Percentiles rank a stretch among this genome's conserved stretches.
Conservation (phyloP, 2,329 filamentous ascomycete genomes). For the Anisogramma anomala region DNA sequence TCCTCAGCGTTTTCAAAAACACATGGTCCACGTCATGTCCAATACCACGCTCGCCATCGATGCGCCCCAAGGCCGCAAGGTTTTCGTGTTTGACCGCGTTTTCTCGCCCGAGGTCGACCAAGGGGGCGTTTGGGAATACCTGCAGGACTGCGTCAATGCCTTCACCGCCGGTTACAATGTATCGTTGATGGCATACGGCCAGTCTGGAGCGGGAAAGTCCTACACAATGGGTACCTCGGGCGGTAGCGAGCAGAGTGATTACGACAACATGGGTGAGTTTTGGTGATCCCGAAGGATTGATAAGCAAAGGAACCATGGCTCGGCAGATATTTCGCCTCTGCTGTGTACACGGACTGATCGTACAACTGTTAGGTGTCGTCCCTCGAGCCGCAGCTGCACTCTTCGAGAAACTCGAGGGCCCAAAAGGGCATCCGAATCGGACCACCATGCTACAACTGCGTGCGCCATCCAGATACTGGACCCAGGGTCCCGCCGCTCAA, state of each 20-base stretch:
- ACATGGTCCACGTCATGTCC: slow-evolving; percentile 82
- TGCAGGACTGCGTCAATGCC: slow-evolving; percentile 77
- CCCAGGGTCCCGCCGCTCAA: slow-evolving; percentile 33
- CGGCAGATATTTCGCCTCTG: background rate
- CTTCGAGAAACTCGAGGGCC: slow-evolving; percentile 73
- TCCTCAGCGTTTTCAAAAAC: slow-evolving; percentile 84
- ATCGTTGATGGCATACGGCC: slow-evolving; percentile 89
- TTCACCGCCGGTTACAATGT: slow-evolving; percentile 98
- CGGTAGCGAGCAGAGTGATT: slow-evolving; percentile 60
- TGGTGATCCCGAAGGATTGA: background rate
- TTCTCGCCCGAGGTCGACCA: slow-evolving; percentile 76
- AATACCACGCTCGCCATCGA: slow-evolving; percentile 80
- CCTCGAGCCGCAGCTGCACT: slow-evolving; percentile 76
- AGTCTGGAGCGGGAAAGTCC: slow-evolving; percentile 94
- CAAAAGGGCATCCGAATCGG: slow-evolving; percentile 36
- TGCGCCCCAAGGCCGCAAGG: slow-evolving; percentile 79
- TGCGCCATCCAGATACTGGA: slow-evolving; percentile 68
- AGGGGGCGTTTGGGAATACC: slow-evolving; percentile 87
- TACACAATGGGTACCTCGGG: slow-evolving; percentile 98
- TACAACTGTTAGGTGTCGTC: slow-evolving; percentile 61
- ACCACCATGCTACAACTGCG: slow-evolving; percentile 67
- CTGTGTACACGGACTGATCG: slow-evolving; percentile 11
- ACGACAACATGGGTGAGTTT: slow-evolving; percentile 63
- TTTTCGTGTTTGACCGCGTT: slow-evolving; percentile 94
- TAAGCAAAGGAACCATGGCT: background rate